A percentile compares a stretch with the other conserved stretches of the same genome.
Evolutionary conservation across 495 filamentous ascomycete species (phyloP).

Genomic region (Xanthoparmelia taractica): DNA sequence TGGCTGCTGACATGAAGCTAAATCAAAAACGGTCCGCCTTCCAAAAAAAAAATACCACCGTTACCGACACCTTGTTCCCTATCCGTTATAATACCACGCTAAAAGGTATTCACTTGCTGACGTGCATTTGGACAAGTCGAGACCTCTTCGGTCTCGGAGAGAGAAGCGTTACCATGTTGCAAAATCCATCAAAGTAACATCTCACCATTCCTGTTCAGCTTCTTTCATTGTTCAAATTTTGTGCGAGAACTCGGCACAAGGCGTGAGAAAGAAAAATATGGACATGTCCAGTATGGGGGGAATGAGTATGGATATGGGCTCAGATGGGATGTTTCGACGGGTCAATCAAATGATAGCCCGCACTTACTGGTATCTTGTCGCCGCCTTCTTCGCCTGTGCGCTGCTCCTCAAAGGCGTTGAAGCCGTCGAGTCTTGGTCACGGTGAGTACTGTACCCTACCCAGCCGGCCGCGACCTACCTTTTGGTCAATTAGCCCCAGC

Average conservation of each 20-base stretch:
- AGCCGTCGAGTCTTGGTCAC: background rate
- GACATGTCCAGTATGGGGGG: conserved; percentile 22
- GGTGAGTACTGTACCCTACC: background rate
- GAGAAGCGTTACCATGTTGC: background rate
- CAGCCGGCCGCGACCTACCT: background rate
- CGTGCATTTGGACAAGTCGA: background rate
- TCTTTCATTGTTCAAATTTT: background rate
- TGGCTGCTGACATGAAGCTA: background rate
- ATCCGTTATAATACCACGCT: background rate
- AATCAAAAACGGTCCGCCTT: background rate
- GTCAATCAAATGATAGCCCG: conserved; percentile 38
- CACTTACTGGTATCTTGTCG: conserved; percentile 55
- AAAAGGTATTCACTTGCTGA: background rate
- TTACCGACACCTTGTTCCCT: background rate
- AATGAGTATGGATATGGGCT: conserved; percentile 27
- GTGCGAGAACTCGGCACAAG: background rate
- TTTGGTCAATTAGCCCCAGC: background rate
- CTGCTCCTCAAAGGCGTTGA: conserved; percentile 35
- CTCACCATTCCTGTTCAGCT: background rate
- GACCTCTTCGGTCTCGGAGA: background rate
- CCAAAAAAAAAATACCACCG: background rate
- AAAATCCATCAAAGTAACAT: background rate
- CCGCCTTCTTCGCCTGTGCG: conserved; percentile 46
- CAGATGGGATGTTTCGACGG: conserved; percentile 27
- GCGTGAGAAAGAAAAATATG: background rate